These are phyloP conservation scores for Musa itinerans DNA, from an alignment of 176 grass and related monocot species.

Conservation along the genomic window DNA sequence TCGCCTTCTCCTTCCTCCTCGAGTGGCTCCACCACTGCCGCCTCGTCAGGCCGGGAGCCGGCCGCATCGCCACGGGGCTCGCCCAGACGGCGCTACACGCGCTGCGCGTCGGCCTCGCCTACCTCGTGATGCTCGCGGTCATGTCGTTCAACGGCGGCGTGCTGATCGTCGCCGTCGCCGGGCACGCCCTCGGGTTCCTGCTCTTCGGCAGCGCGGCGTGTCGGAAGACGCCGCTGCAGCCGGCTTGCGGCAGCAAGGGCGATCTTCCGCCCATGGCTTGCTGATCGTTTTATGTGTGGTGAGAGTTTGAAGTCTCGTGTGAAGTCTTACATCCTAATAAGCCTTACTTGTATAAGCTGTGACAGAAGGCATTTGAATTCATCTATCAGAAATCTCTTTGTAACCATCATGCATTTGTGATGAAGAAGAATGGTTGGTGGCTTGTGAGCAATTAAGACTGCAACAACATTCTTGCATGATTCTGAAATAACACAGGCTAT, in stretches of 20 bases:
- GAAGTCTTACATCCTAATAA: background rate
- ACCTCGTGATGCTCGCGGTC: conserved; percentile 83
- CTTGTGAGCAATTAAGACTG: too few relatives aligned
- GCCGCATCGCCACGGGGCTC: conserved; percentile 13
- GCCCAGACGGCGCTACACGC: conserved; percentile 35
- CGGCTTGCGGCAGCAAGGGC: background rate
- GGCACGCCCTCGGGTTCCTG: conserved; percentile 48
- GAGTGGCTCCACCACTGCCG: conserved; percentile 43
- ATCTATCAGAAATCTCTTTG: too few relatives aligned
- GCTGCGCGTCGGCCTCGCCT: conserved; percentile 39
- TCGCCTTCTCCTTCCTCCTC: conserved; percentile 33
- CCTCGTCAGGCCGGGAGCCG: background rate
- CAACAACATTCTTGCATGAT: too few relatives aligned
- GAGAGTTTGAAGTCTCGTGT: background rate
- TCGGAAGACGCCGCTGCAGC: background rate
- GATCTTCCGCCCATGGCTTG: background rate
- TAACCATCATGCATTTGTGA: too few relatives aligned
- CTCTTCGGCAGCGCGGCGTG: conserved; percentile 17
- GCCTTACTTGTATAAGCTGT: background rate
- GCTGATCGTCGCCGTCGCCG: conserved; percentile 42
- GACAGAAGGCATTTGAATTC: background rate
- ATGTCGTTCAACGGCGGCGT: conserved; percentile 94
- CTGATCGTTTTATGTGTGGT: background rate
- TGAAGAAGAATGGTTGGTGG: too few relatives aligned
- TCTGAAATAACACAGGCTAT: too few relatives aligned